A percentile compares a stretch with the other conserved stretches of the same genome.
phyloP scores from a whole-genome alignment of 768 basidiomycete genomes.

The Lepiota venenata region DNA sequence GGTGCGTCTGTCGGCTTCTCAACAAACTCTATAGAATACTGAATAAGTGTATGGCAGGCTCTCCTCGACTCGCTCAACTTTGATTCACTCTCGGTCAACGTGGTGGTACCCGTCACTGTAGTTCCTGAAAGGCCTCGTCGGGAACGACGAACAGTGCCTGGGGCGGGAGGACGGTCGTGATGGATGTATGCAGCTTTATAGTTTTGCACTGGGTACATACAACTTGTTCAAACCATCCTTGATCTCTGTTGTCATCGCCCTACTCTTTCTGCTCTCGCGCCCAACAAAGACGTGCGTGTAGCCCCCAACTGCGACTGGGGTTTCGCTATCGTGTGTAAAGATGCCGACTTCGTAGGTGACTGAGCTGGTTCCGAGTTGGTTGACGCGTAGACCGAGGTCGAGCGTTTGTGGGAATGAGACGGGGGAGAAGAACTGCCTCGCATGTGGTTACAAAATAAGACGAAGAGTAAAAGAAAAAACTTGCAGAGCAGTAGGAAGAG shows the following conservation, averaged over 20 bases:
- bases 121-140: conserved; percentile 72
- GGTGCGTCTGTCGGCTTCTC: too few species aligned
- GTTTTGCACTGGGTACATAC: conserved; percentile 15
- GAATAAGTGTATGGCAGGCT: too few species aligned
- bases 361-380: conserved; percentile 67
- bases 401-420: conserved; percentile 71
- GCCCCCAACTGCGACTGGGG: conserved; percentile 45
- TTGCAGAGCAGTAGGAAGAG: conserved; percentile 68
- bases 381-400: conserved; percentile 67
- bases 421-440: conserved; percentile 60
- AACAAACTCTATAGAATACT: too few species aligned
- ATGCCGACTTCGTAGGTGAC: conserved; percentile 80
- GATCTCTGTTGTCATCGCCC: conserved; percentile 37
- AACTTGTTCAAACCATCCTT: conserved; percentile 47
- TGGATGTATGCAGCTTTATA: conserved; percentile 17
- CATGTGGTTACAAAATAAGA: background rate
- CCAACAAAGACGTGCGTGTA: conserved; percentile 89
- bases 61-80: conserved; percentile 93
- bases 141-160: conserved; percentile 78
- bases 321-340: conserved; percentile 46
- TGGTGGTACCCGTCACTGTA: conserved; percentile 61
- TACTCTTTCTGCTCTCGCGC: conserved; percentile 52
- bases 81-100: conserved; percentile 79
- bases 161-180: conserved; percentile 55
- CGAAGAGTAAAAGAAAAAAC: too few species aligned